Evolutionary conservation across 192 early-diverging fungal species (phyloP), one percentile per base, ranked within the genome.

Genomic region (Linnemannia schmuckeri): DNA sequence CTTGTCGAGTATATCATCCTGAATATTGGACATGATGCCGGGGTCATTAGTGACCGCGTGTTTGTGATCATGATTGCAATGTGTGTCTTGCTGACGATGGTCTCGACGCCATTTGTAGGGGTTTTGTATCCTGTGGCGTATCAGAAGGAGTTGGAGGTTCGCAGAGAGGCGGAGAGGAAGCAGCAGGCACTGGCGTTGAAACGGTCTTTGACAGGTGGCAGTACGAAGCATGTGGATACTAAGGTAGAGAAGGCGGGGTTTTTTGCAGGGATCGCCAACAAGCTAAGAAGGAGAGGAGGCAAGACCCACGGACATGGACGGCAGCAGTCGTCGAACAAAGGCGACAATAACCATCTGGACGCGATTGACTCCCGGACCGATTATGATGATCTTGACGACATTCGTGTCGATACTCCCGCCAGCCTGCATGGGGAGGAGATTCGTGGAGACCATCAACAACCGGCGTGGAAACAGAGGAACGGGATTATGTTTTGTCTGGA

Each of bases 1-100:
- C 90, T 98, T 24, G 97, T 98, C 20, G 97, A 98, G 88, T 92
- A 98, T n/a, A 97, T 98, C 77, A 96, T 98, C 71, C 91, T 98
- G 15, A 98, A 98, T 87, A 93, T 98, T 74, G 97, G 97, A 20
- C 91, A 96, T 78, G 89, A 96, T 52, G 94, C 96, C 0, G 94
- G 95, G 8, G 96, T 98, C 13, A 94, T 98, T 72, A 94, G 94
- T 52, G 93, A 87, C 30, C 75, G 85, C 1, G 76, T 81, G 17
- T 87, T 87, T 75, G 85, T 87, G 35, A 87, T 87, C 68, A 17
- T 87, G 91, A 93, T 97, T 49, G 84, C 96, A 10, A 96, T 95
- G 94, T 96, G 96, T 17, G 76, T 97, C 66, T 81, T 94, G 3
- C 96, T 97, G 1, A 99, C 97, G 6, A 94, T 96, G 75, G 93